Base-by-base conservation (phyloP, 257 asterid genomes). In the Capsicum baccatum region DNA sequence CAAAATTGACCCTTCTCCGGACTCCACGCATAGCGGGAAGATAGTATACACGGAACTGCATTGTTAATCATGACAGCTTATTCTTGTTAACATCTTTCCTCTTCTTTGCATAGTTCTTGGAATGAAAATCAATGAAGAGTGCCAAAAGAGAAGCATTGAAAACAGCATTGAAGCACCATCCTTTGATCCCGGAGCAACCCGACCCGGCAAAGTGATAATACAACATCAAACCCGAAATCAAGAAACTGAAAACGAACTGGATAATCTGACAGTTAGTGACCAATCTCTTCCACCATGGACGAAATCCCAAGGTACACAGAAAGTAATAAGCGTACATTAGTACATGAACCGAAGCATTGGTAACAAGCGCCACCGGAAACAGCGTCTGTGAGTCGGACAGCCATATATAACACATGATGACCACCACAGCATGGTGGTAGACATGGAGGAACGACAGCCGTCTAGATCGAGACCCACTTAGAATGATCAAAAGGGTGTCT, bases 381-480 rank as follows among this genome's bases (percentile, higher is more conserved):
- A 95, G 93, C 17, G 97, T 90, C 94, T 94, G 98, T 62, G 92
- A 37, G 85, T 93, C 81, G 44, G 89, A 85, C 9, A 95, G 86
- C 99, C 99, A 95, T 9, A 91, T 82, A 81, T 92, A 91, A 81
- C 97, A 94, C 99, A 95, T 93, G 42, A 91, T 90, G 42, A 95
- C 91, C 89, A 94, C 99, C 84, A 84, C 92, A 1, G 97, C 93
- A 86, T 95, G 99, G 83, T 95, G 99, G 92, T 94, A 95, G 86
- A 95, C 98, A 88, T 95, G 99, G 89, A 95, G 95, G 93, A 95
- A 94, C 59, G 97, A 86, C 10, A 95, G 92, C 86, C 99, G 84
- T 16, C 94, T 87, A 0, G 87, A 13, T 9, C 91, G 83, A 21
- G 97, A 88, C n/a, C 88, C 92, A 50, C 93, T 84, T 50, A 89